Conservation (phyloP, 495 filamentous ascomycete species). For the Hypoxylon subgilvum region DNA sequence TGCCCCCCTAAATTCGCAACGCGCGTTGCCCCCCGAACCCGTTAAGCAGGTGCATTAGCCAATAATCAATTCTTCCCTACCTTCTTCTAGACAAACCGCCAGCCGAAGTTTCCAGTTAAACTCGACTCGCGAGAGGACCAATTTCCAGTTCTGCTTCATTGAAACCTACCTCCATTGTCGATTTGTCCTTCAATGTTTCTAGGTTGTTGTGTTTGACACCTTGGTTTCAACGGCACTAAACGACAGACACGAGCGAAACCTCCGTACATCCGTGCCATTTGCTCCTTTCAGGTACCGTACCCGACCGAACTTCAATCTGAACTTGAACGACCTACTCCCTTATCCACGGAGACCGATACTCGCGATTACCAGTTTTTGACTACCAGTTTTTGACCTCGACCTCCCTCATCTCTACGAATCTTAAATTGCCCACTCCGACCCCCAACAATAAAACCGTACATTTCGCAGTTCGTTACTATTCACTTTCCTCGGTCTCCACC, state of each 20-base stretch:
- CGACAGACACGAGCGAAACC: constrained; percentile 18
- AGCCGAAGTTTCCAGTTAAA: constrained; percentile 13
- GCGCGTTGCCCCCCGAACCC: constrained; percentile 20
- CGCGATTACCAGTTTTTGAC: neutral
- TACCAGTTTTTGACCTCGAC: too few species aligned
- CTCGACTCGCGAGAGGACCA: constrained; percentile 6
- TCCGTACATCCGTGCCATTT: constrained; percentile 10
- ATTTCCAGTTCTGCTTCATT: constrained; percentile 6
- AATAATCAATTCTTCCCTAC: constrained; percentile 12
- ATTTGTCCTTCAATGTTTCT: too few species aligned
- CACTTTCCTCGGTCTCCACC: neutral
- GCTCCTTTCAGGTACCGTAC: constrained; percentile 1
- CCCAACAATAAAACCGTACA: neutral
- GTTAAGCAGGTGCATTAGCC: constrained; percentile 26
- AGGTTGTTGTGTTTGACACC: too few species aligned
- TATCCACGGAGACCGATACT: constrained; percentile 7
- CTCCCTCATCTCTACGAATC: too few species aligned
- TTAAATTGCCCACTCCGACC: too few species aligned
- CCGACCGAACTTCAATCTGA: neutral
- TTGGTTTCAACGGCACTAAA: constrained; percentile 6
- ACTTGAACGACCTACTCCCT: neutral
- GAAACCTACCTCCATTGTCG: constrained; percentile 22
- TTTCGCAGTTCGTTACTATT: neutral
- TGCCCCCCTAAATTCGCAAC: constrained; percentile 15
- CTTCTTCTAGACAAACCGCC: constrained; percentile 32